These are phyloP conservation scores for Lepidium didymum DNA, from an alignment of 345 rosid genomes.

Conservation along the genomic window DNA sequence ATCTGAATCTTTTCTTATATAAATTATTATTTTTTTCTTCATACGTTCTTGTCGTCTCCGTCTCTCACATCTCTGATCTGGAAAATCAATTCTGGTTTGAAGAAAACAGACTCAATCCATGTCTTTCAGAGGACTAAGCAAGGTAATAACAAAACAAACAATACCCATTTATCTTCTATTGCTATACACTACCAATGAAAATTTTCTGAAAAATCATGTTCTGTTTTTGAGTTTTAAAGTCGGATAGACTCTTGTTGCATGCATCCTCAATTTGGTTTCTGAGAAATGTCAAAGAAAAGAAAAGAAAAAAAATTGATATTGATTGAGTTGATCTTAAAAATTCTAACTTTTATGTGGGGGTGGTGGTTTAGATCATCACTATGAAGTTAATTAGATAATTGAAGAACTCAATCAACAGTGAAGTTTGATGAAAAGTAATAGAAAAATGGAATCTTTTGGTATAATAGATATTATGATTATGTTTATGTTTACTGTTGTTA, in stretches of 20 bases:
- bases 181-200: neutral
- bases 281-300: neutral
- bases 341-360: no score
- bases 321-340: neutral
- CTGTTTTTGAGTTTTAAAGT: neutral
- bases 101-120: slow-evolving; percentile 24
- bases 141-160: slow-evolving; percentile 28
- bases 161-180: neutral
- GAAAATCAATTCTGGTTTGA: neutral
- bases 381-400: neutral
- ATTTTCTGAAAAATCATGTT: neutral
- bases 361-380: neutral
- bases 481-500: neutral
- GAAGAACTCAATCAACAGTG: neutral
- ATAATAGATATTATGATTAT: neutral
- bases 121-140: slow-evolving; percentile 51
- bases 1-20: neutral
- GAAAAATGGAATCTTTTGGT: slow-evolving; percentile 1
- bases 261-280: slow-evolving; percentile 1
- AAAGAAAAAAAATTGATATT: neutral
- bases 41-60: neutral
- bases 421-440: neutral
- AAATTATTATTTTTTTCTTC: neutral
- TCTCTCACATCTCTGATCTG: neutral
- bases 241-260: neutral